These are phyloP conservation scores for Solanum dulcamara DNA, from an alignment of 257 asterid genomes.

Conservation along the genomic window DNA sequence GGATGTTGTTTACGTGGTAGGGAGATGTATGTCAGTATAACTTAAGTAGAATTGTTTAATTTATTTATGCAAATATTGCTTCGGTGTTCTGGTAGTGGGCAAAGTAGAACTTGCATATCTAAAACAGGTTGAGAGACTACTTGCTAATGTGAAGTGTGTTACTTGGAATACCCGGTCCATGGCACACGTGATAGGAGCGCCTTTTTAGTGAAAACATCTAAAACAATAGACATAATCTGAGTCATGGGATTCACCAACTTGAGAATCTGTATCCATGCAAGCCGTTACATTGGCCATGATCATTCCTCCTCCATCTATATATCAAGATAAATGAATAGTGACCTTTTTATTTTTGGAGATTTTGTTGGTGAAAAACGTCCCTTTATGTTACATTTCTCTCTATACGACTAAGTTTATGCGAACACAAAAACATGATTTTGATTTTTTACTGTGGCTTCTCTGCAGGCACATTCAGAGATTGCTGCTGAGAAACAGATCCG, in stretches of 20 bases:
- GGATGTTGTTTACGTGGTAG: neutral
- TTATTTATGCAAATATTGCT: neutral
- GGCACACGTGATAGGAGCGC: neutral
- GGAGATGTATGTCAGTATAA: neutral
- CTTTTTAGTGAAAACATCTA: neutral
- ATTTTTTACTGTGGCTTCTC: neutral
- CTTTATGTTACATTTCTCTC: neutral
- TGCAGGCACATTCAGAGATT: slow-evolving; percentile 52
- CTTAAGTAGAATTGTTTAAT: neutral
- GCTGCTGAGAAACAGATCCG: slow-evolving; percentile 77
- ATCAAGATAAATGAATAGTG: neutral
- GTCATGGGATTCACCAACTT: neutral
- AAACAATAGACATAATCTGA: neutral
- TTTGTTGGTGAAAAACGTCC: neutral
- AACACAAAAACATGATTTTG: neutral
- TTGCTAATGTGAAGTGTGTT: neutral
- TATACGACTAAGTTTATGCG: neutral
- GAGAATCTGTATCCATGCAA: neutral
- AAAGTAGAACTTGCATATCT: neutral
- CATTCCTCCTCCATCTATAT: neutral
- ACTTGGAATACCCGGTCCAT: neutral
- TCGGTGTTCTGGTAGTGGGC: neutral
- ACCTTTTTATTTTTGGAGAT: neutral
- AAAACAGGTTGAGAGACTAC: neutral
- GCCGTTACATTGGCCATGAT: too few relatives aligned